Conservation (phyloP, 768 basidiomycete species). For the Tylopilus sp. region DNA sequence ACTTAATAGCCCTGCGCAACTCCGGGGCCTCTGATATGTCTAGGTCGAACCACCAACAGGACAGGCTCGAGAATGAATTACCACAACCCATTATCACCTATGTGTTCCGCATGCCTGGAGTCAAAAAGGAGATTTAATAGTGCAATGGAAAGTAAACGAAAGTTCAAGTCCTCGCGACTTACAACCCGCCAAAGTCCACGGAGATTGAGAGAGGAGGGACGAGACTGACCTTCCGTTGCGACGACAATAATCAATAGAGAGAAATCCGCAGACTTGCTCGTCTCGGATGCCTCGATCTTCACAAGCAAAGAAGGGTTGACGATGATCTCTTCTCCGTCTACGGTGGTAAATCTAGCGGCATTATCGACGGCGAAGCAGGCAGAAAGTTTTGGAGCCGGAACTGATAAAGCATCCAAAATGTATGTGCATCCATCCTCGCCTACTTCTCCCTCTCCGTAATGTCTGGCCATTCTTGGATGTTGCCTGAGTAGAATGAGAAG, state of each 20-base stretch:
- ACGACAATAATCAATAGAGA: not conserved
- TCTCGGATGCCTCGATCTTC: slow-evolving; percentile 4
- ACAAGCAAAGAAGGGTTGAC: not conserved
- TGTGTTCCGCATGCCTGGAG: not conserved
- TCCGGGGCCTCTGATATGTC: not conserved
- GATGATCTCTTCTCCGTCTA: not conserved
- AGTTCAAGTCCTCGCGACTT: not conserved
- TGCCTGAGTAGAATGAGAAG: slow-evolving; percentile 10
- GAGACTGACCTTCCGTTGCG: not conserved
- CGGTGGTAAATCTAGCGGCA: not conserved
- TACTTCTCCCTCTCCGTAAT: slow-evolving; percentile 12
- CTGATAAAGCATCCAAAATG: slow-evolving; percentile 5
- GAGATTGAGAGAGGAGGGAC: not conserved
- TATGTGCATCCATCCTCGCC: slow-evolving; percentile 10
- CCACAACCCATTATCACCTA: not conserved
- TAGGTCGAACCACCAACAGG: not conserved
- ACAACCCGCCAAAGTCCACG: slow-evolving; percentile 6
- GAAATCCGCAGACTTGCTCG: slow-evolving; percentile 3
- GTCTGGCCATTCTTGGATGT: slow-evolving; percentile 14
- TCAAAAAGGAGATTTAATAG: not conserved
- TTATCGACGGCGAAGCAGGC: not conserved
- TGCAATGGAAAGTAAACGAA: not conserved
- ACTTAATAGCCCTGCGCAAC: slow-evolving; percentile 8
- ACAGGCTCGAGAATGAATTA: slow-evolving; percentile 1
- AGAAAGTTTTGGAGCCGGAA: slow-evolving; percentile 10